Evolutionary conservation across 2,329 filamentous ascomycete species (phyloP).

Genomic region (Fusarium camptoceras): DNA sequence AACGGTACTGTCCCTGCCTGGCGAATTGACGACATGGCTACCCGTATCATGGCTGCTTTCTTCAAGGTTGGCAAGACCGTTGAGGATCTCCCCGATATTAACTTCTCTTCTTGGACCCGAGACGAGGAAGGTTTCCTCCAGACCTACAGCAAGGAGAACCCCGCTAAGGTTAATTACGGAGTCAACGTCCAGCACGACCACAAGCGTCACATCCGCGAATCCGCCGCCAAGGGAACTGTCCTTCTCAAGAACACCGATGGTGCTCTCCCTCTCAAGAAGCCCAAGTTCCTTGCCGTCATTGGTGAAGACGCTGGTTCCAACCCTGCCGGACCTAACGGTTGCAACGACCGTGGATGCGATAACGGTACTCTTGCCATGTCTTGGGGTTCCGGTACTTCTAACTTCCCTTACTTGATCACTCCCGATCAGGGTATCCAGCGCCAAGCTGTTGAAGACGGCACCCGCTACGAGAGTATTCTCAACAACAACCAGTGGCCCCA

Average conservation of each 20-base stretch:
- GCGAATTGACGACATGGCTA: constrained; percentile 91
- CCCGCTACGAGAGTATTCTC: constrained; percentile 73
- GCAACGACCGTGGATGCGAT: constrained; percentile 73
- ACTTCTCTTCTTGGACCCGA: constrained; percentile 88
- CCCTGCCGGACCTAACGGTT: constrained; percentile 81
- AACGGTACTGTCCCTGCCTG: constrained; percentile 91
- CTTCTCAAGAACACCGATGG: constrained; percentile 84
- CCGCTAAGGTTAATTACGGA: constrained; percentile 79
- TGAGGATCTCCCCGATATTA: constrained; percentile 66
- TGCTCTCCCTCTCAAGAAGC: constrained; percentile 80
- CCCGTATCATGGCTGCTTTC: constrained; percentile 80
- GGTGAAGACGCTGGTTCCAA: constrained; percentile 87
- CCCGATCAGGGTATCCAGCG: constrained; percentile 77
- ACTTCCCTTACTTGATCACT: constrained; percentile 81
- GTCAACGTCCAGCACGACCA: constrained; percentile 87
- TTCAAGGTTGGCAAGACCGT: constrained; percentile 73
- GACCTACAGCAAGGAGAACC: constrained; percentile 68
- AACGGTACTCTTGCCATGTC: constrained; percentile 76
- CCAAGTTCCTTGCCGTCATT: constrained; percentile 80
- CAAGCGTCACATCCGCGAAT: constrained; percentile 76
- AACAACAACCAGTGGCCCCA: constrained; percentile 72
- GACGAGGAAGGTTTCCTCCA: constrained; percentile 81
- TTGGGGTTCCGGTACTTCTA: constrained; percentile 81
- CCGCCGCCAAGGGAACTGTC: constrained; percentile 84
- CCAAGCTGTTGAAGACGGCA: constrained; percentile 69